Evolutionary conservation across 2,329 filamentous ascomycete species (phyloP), one percentile per base, ranked within the genome.

Genomic region (Leptographium wingfieldii): DNA sequence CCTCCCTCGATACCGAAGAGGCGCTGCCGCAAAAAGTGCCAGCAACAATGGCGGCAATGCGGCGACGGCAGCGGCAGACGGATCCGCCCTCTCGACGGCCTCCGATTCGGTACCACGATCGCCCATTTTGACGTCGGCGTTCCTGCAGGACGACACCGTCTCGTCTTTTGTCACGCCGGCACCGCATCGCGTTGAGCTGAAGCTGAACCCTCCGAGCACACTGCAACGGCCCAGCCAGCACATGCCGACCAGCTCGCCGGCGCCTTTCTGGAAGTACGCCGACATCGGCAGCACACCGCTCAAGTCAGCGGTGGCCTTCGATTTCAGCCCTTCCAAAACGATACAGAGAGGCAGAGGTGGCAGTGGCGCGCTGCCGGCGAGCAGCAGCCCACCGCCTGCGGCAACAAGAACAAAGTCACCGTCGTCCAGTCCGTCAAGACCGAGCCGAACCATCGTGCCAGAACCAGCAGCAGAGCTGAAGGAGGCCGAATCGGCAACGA

Each of bases 231-330:
- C 90, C 11, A 92, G 87, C 68, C 87, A 91, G 68, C 89, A 90
- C 70, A 90, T 92, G 81, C 88, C 89, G 40, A 91, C 90, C 54
- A 90, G 86, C 66, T 91, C 87, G 38, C 90, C 90, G 0, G 90
- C 90, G 1, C 88, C 89, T 0, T 94, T 95, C 71, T 95, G 90
- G 90, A 91, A 89, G 70, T 94, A 88, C 71, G 85, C 87, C 49
- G 87, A 91, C 65, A 81, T 90, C 61, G 81, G 82, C 31, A 89
- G 84, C 71, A 92, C 88, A 2, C 88, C 88, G 1, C 75, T 88
- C 58, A 76, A 77, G 65, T 73, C 76, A 16, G 66, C 72, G 4
- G 67, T 71, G 0, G 70, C 74, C 4, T 83, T 81, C 60, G 83
- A 86, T 62, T 69, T 79, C 49, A 86, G 83, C 66, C 84, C 84